Evolutionary conservation across 169 alveolate genomes (phyloP).

Genomic region (Eimeria acervulina): DNA sequence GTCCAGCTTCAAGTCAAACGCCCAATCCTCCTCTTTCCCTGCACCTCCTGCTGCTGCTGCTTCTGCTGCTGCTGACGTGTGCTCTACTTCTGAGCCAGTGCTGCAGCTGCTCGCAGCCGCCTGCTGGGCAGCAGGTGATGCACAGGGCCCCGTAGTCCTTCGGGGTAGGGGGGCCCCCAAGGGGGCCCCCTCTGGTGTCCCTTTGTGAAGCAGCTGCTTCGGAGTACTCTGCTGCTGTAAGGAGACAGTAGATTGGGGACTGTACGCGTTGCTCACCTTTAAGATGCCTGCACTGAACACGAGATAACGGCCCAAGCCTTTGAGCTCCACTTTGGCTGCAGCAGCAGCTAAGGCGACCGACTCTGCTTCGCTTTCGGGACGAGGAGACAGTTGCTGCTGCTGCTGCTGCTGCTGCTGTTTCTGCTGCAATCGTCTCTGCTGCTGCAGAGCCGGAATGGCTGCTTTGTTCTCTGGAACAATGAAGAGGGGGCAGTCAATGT

Average conservation of each 20-base stretch:
- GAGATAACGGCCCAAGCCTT: slow-evolving; percentile 86
- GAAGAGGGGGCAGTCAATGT: slow-evolving; percentile 87
- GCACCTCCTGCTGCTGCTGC: not conserved
- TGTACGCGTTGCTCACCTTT: slow-evolving; percentile 85
- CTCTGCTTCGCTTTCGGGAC: slow-evolving; percentile 57
- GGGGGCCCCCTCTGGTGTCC: not conserved
- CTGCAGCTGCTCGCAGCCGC: not conserved
- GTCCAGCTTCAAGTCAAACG: slow-evolving; percentile 31
- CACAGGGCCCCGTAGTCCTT: not conserved
- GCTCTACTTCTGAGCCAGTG: not conserved
- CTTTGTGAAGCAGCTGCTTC: not conserved
- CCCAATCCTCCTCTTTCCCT: not conserved
- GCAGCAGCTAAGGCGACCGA: slow-evolving; percentile 58
- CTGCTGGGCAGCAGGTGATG: slow-evolving; percentile 24
- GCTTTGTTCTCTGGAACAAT: slow-evolving; percentile 87
- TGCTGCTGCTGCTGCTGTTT: not conserved
- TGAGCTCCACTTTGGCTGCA: slow-evolving; percentile 83
- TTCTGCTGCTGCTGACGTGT: not conserved
- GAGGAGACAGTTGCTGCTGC: slow-evolving; percentile 29
- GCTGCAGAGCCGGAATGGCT: slow-evolving; percentile 82
- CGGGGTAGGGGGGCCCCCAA: not conserved
- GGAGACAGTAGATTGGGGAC: slow-evolving; percentile 1
- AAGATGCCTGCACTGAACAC: slow-evolving; percentile 87
- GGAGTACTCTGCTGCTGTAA: not conserved
- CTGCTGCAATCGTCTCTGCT: not conserved